Evolutionary conservation across 2,329 filamentous ascomycete species (phyloP), one percentile per base, ranked within the genome.

Genomic region (Colletotrichum lentis): DNA sequence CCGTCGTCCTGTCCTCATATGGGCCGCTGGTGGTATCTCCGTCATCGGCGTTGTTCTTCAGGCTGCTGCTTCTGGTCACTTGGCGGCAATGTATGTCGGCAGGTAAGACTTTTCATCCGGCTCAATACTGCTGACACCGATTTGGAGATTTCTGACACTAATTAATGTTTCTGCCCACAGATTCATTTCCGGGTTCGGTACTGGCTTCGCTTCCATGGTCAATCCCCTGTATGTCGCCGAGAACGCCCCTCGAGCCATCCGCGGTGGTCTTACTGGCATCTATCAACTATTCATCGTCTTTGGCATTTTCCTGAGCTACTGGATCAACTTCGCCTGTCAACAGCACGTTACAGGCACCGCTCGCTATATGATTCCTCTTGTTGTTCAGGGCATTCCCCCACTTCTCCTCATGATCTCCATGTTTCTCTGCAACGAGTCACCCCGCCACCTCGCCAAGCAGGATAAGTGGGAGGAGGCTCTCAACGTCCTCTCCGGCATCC

Each of bases 171-270:
- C 73, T 83, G 82, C 8, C 79, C 85, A 39, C 84, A 83, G 14
- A 71, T 83, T 18, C 76, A 83, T 62, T 81, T 81, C 82, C 43
- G 83, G 84, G 47, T 72, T 85, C 24, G 84, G 83, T 5, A 83
- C 85, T 67, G 84, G 84, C 8, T 80, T 82, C 35, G 82, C 82
- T 0, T 84, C 80, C 14, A 84, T 85, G 76, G 80, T 83, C 37
- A 83, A 88, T 3, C 86, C 86, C 2, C 81, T 88, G 46, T 88
- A 88, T 72, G 84, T 87, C 60, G 83, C 85, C 1, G 86, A 88
- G 73, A 84, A 83, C 72, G 83, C 86, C 0, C 83, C 85, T 71
- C 82, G 85, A 0, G 80, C 80, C 16, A 84, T 80, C 52, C 80
- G 86, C 73, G 85, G 85, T 72, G 73, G 83, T 14, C 81, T 85